Conservation (phyloP, 352 stramenopile genomes). For the Pythium dissimile region DNA sequence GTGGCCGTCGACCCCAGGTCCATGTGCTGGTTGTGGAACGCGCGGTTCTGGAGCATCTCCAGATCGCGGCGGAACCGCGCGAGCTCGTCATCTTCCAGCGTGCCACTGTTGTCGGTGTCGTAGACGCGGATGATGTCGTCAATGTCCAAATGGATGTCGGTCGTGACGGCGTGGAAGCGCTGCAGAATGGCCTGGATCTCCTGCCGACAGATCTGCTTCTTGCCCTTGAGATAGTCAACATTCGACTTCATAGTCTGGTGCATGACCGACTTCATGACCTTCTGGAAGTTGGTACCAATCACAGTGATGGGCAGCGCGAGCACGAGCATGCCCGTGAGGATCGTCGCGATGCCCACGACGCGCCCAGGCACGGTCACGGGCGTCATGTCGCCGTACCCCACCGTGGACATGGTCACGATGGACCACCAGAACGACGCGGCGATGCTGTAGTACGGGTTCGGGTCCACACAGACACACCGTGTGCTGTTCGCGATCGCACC, state of each 20-base stretch:
- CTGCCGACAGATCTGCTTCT: constrained; percentile 63
- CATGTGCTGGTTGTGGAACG: constrained; percentile 35
- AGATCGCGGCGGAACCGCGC: constrained; percentile 64
- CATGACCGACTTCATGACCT: constrained; percentile 79
- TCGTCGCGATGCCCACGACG: constrained; percentile 61
- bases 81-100: constrained; percentile 74
- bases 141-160: constrained; percentile 70
- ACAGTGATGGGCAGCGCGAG: constrained; percentile 88
- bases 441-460: constrained; percentile 83
- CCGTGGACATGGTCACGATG: constrained; percentile 91
- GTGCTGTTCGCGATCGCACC: constrained; percentile 6
- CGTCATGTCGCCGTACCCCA: constrained; percentile 87
- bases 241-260: constrained; percentile 79
- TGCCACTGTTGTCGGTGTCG: constrained; percentile 74
- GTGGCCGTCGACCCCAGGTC: not conserved
- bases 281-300: constrained; percentile 87
- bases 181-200: constrained; percentile 73
- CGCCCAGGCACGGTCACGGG: constrained; percentile 73
- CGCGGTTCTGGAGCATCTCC: constrained; percentile 68
- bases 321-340: constrained; percentile 84
- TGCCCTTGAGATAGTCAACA: constrained; percentile 71
- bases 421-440: constrained; percentile 85
- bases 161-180: constrained; percentile 67
- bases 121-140: constrained; percentile 81
- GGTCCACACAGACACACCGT: constrained; percentile 57